Evolutionary conservation across 2,329 filamentous ascomycete genomes (phyloP).

Genomic region (Alternaria ventricosa): DNA sequence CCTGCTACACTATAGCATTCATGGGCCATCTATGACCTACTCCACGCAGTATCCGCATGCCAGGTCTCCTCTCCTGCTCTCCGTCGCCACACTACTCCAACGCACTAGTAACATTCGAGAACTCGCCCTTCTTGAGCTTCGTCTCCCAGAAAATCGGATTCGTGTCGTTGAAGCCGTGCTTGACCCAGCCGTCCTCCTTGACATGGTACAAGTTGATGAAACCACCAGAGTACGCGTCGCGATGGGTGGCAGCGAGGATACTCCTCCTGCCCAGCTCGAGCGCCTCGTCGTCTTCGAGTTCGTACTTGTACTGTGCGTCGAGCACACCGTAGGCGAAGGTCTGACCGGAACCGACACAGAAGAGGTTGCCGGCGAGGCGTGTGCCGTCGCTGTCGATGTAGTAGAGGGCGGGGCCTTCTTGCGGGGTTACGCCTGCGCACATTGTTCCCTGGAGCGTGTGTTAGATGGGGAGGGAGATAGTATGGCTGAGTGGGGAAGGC

Average conservation of each 20-base stretch:
- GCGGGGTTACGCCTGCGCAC: conserved; percentile 94
- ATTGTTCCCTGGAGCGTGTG: conserved; percentile 73
- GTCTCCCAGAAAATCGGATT: conserved; percentile 99
- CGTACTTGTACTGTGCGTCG: conserved; percentile 92
- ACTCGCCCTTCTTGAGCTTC: conserved; percentile 98
- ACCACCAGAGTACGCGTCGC: conserved; percentile 98
- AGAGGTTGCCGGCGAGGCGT: conserved; percentile 88
- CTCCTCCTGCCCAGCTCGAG: conserved; percentile 89
- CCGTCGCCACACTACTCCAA: conserved; percentile 58
- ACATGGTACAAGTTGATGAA: conserved; percentile 99
- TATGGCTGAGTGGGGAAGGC: not conserved
- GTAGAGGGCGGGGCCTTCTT: conserved; percentile 96
- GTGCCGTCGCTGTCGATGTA: conserved; percentile 99
- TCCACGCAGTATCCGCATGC: no score
- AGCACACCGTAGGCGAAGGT: conserved; percentile 98
- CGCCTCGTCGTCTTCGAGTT: conserved; percentile 84
- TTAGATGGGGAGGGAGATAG: conserved; percentile 8
- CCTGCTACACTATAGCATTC: not conserved
- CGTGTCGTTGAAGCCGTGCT: conserved; percentile 97
- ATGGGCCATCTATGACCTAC: not conserved
- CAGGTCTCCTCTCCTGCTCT: no score
- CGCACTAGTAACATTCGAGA: conserved; percentile 88
- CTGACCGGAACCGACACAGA: conserved; percentile 97
- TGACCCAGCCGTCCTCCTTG: conserved; percentile 98
- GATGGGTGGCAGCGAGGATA: conserved; percentile 94